phyloP scores from a whole-genome alignment of 2,329 filamentous ascomycete species.

The Cladophialophora yegresii region DNA sequence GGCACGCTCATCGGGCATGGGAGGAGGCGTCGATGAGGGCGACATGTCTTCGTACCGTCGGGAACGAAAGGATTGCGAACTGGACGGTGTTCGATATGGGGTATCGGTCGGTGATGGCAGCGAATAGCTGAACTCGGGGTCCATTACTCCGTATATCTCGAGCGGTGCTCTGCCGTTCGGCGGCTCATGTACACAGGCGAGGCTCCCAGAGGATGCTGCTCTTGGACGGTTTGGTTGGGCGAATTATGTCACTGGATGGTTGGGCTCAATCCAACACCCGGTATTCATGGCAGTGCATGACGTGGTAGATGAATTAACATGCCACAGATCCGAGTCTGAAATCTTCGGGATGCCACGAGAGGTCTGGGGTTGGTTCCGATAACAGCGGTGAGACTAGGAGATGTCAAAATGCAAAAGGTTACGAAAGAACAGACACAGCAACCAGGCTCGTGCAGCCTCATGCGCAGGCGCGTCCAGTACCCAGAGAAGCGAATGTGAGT shows the following conservation, averaged over 20 bases:
- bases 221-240: not conserved
- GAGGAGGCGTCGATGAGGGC: slow-evolving; percentile 56
- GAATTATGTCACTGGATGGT: not conserved
- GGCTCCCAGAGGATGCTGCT: slow-evolving; percentile 16
- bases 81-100: slow-evolving; percentile 66
- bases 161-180: slow-evolving; percentile 15
- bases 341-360: not conserved
- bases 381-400: slow-evolving; percentile 2
- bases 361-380: not conserved
- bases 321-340: not conserved
- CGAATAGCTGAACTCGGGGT: slow-evolving; percentile 52
- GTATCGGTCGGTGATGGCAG: slow-evolving; percentile 72
- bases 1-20: slow-evolving; percentile 50
- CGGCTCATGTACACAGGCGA: slow-evolving; percentile 12
- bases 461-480: slow-evolving; percentile 17
- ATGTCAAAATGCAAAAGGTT: slow-evolving; percentile 10
- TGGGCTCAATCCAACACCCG: slow-evolving; percentile 1
- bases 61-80: slow-evolving; percentile 60
- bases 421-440: slow-evolving; percentile 16
- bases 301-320: not conserved
- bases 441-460: not conserved
- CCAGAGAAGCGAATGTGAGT: not conserved
- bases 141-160: slow-evolving; percentile 23
- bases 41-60: slow-evolving; percentile 63
- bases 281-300: slow-evolving; percentile 5